Percentiles rank a stretch among this genome's conserved stretches.
Conservation (phyloP, 768 basidiomycete genomes). For the Collybia mongolica region DNA sequence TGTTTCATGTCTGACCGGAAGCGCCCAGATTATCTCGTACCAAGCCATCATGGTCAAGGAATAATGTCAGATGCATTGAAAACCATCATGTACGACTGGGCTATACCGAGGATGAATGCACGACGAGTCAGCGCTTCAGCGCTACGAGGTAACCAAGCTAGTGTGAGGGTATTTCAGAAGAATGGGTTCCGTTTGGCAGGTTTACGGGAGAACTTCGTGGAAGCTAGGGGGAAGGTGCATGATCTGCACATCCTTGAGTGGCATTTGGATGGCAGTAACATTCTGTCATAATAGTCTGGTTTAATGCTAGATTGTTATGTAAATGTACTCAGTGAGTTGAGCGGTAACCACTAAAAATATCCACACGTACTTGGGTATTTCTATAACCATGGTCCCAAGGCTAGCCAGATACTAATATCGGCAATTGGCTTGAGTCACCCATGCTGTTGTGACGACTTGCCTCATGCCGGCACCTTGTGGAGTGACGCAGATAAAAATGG, state of each 20-base stretch:
- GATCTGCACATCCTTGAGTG: constrained; percentile 35
- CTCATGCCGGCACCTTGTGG: constrained; percentile 26
- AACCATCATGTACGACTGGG: constrained; percentile 57
- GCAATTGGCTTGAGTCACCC: constrained; percentile 1
- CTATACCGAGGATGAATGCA: constrained; percentile 61
- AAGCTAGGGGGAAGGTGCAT: constrained; percentile 34
- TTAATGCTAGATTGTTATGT: no score
- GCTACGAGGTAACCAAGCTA: constrained; percentile 55
- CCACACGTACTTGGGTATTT: no score
- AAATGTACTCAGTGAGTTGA: no score
- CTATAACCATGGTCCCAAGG: no score
- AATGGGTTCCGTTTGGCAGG: constrained; percentile 49
- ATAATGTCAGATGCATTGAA: constrained; percentile 71
- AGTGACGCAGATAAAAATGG: constrained; percentile 33
- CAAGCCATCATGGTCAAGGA: constrained; percentile 62
- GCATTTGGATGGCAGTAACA: constrained; percentile 8
- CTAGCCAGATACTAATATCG: constrained; percentile 2
- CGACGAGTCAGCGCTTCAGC: constrained; percentile 42
- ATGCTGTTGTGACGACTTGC: constrained; percentile 1
- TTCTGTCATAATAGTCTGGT: no score
- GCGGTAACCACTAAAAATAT: no score
- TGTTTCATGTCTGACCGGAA: not conserved
- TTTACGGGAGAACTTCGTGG: constrained; percentile 35
- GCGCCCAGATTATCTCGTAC: constrained; percentile 53
- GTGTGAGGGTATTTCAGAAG: constrained; percentile 66